Conservation (phyloP, 495 filamentous ascomycete species). For the Lophiostoma macrostomum region DNA sequence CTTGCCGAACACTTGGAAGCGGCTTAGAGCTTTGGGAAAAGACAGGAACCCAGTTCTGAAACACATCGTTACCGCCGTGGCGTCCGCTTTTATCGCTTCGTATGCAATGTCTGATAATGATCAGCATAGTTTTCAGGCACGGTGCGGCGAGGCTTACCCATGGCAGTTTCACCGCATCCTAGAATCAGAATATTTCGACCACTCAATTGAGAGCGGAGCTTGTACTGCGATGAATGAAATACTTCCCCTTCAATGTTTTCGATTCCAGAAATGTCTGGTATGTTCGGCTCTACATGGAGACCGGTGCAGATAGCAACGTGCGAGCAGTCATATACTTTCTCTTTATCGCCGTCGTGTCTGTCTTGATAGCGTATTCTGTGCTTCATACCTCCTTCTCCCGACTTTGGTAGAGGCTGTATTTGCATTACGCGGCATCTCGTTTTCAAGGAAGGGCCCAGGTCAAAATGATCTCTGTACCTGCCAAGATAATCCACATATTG, state of each 20-base stretch:
- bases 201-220: conserved; percentile 42
- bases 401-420: conserved; percentile 14
- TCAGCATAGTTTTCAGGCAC: too few species aligned
- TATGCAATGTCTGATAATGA: conserved; percentile 45
- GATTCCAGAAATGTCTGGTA: conserved; percentile 42
- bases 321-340: conserved; percentile 20
- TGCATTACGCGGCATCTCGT: conserved; percentile 17
- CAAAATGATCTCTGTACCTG: conserved; percentile 21
- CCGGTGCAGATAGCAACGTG: conserved; percentile 45
- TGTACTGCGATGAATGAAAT: conserved; percentile 47
- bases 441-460: conserved; percentile 21
- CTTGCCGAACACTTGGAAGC: conserved; percentile 27
- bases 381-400: conserved; percentile 15
- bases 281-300: conserved; percentile 43
- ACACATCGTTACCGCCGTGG: conserved; percentile 43
- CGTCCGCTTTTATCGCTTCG: conserved; percentile 42
- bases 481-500: conserved; percentile 29
- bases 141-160: too few species aligned
- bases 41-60: conserved; percentile 46
- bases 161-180: conserved; percentile 46
- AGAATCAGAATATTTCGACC: conserved; percentile 43
- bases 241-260: conserved; percentile 40
- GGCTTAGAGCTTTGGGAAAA: conserved; percentile 38
- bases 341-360: not conserved
- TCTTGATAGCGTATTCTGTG: conserved; percentile 23